A percentile compares a stretch with the other conserved stretches of the same genome.
Evolutionary conservation across 2,329 filamentous ascomycete genomes (phyloP).

Genomic region (Sclerotinia sclerotiorum): DNA sequence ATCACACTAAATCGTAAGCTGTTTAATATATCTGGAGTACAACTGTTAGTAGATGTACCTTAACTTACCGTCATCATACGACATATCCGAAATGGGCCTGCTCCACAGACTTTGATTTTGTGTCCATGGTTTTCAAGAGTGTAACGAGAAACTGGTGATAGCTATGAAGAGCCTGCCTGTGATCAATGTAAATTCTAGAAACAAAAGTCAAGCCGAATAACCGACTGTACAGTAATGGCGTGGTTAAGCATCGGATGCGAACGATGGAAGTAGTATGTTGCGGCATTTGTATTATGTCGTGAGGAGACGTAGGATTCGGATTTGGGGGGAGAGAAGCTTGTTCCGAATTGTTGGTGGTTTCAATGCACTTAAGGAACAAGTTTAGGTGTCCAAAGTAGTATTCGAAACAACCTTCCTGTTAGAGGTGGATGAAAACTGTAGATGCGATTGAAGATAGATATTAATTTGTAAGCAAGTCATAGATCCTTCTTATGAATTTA

Average conservation of each 20-base stretch:
- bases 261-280: background rate
- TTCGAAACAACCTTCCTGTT: background rate
- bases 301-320: background rate
- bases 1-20: slow-evolving; percentile 5
- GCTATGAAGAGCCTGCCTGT: background rate
- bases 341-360: background rate
- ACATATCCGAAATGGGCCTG: background rate
- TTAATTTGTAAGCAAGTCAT: background rate
- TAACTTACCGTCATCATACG: slow-evolving; percentile 2
- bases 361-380: background rate
- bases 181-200: background rate
- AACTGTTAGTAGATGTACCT: background rate
- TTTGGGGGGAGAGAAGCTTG: background rate
- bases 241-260: slow-evolving; percentile 1
- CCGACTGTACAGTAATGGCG: background rate
- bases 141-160: background rate
- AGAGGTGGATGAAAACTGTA: background rate
- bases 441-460: background rate
- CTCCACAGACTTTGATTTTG: slow-evolving; percentile 2
- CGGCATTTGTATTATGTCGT: background rate
- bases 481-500: slow-evolving; percentile 3
- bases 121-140: background rate
- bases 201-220: background rate
- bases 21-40: background rate
- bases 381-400: background rate